Conservation (phyloP, 2,329 filamentous ascomycete species). For the Claviceps humidiphila region DNA sequence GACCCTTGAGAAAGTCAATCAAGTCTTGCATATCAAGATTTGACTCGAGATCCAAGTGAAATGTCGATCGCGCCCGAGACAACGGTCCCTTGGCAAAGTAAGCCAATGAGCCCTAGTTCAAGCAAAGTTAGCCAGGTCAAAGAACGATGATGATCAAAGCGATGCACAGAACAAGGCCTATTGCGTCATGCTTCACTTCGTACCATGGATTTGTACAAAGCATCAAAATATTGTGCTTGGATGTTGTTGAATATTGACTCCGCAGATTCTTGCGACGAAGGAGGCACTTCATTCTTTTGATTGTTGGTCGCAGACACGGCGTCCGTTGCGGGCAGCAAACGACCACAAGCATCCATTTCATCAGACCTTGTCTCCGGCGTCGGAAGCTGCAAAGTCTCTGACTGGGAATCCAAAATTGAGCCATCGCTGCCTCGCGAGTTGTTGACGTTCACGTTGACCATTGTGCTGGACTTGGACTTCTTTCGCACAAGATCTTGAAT, state of each 20-base stretch:
- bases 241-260: conserved; percentile 45
- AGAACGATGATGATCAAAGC: conserved; percentile 10
- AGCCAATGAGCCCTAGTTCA: conserved; percentile 53
- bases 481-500: conserved; percentile 48
- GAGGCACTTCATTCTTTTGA: conserved; percentile 3
- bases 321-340: background rate
- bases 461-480: conserved; percentile 30
- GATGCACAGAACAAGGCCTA: too few species aligned
- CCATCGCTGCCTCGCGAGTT: conserved; percentile 8
- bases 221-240: conserved; percentile 44
- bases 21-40: conserved; percentile 50
- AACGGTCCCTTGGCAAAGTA: conserved; percentile 77
- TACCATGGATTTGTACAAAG: conserved; percentile 51
- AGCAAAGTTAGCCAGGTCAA: conserved; percentile 3
- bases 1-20: conserved; percentile 52
- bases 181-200: conserved; percentile 23
- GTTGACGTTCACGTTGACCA: conserved; percentile 22
- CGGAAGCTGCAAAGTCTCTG: conserved; percentile 8
- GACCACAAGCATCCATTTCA: background rate
- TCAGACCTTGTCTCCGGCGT: conserved; percentile 5
- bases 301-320: background rate
- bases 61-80: conserved; percentile 59
- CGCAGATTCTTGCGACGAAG: conserved; percentile 26
- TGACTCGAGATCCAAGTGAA: conserved; percentile 48
- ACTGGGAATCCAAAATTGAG: conserved; percentile 6